Evolutionary conservation across 2,329 filamentous ascomycete species (phyloP).

Genomic region (Tympanopsis confertula): DNA sequence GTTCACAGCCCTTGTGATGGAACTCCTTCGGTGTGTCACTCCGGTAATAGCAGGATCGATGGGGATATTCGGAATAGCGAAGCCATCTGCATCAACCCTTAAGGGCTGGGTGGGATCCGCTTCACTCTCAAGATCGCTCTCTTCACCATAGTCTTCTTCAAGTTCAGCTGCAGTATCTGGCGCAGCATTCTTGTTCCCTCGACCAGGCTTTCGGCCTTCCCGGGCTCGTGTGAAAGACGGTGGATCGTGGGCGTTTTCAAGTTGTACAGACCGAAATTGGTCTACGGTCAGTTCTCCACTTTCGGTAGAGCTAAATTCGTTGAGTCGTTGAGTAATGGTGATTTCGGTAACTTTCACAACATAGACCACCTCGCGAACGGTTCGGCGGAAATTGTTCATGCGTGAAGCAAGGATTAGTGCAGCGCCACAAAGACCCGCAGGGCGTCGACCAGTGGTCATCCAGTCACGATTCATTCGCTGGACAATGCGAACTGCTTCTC

Average conservation of each 20-base stretch:
- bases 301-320: constrained; percentile 58
- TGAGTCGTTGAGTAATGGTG: constrained; percentile 58
- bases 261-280: constrained; percentile 44
- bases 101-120: constrained; percentile 17
- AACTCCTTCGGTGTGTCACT: background rate
- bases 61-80: constrained; percentile 30
- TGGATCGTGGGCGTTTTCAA: constrained; percentile 50
- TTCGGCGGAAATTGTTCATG: constrained; percentile 68
- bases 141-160: constrained; percentile 8
- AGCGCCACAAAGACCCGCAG: constrained; percentile 61
- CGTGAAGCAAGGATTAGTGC: constrained; percentile 62
- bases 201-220: constrained; percentile 2
- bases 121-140: constrained; percentile 12
- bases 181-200: constrained; percentile 8
- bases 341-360: constrained; percentile 63
- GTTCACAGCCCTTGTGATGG: constrained; percentile 2
- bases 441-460: constrained; percentile 62
- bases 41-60: background rate
- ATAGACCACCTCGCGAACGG: constrained; percentile 63
- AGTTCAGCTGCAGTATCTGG: constrained; percentile 11
- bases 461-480: constrained; percentile 64
- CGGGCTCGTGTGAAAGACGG: constrained; percentile 35
- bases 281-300: constrained; percentile 54
- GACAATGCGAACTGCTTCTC: constrained; percentile 55
- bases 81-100: constrained; percentile 42